Base-by-base conservation (phyloP, 2,329 filamentous ascomycete genomes). In the Calonectria crousiana region DNA sequence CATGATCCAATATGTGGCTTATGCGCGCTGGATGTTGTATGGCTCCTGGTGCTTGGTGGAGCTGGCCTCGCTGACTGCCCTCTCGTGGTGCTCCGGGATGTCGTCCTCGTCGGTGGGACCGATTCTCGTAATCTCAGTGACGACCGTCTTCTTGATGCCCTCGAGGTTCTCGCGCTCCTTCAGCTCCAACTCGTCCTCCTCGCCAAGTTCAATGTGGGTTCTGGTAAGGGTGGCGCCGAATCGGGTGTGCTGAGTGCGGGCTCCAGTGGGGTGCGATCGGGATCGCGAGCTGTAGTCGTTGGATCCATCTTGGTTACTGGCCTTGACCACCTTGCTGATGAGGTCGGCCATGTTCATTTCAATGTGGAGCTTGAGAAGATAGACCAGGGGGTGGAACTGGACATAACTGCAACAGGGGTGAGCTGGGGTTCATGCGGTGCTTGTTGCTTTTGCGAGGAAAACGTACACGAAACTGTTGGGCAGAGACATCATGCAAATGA, bases 261-360 rank as follows among this genome's bases (percentile, higher is more conserved):
- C 49, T 34, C 34, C 52, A 28, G 65, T 70, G 18, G n/a, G 41
- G 41, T 67, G 68, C 13, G 72, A 65, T 41, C 74, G 69, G n/a
- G 66, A 70, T 70, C 78, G 79, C 0, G 79, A 75, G 72, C 79
- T 78, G 20, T 68, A 74, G 11, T 74, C 74, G 28, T 72, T 28
- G 28, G 64, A 69, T 51, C 78, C 75, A 38, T 62, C 71, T n/a
- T 36, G n/a, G 23, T 81, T 78, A 41, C 78, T 74, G 58, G 79
- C 79, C 28, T 75, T 73, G 16, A 81, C 79, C 47, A 81, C 79
- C 72, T 81, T 81, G n/a, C 77, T 75, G 16, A 81, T 81, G 0
- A 81, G 76, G 32, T 81, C 79, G 75, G 79, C 79, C 79, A 81
- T 81, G 73, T 81, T 81, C 79, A 81, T 81, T 47, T 81, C 79